Conservation (phyloP, 768 basidiomycete genomes). For the Boletus pseudopeckii region DNA sequence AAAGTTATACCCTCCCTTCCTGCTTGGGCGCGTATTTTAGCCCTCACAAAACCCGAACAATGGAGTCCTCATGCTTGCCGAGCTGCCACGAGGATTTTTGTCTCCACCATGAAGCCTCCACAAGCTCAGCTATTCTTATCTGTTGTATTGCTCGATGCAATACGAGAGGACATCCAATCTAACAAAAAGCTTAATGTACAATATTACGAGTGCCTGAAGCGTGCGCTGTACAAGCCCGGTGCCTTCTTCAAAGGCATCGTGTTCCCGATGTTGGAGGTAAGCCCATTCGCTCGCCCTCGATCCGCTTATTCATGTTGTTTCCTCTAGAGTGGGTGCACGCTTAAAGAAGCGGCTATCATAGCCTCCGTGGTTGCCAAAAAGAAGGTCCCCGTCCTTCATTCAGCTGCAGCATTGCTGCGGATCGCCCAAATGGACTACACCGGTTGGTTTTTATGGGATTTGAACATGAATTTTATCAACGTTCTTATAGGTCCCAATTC, state of each 20-base stretch:
- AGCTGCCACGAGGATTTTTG: constrained; percentile 92
- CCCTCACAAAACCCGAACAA: constrained; percentile 85
- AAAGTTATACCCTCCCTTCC: constrained; percentile 96
- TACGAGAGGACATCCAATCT: constrained; percentile 82
- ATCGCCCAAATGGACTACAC: constrained; percentile 97
- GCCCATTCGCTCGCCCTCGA: constrained; percentile 27
- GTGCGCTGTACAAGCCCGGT: constrained; percentile 91
- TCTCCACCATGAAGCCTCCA: constrained; percentile 93
- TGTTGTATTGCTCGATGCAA: constrained; percentile 85
- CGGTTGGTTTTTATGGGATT: constrained; percentile 42
- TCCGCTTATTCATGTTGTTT: constrained; percentile 23
- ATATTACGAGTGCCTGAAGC: constrained; percentile 89
- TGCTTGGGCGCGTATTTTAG: constrained; percentile 93
- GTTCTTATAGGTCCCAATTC: constrained; percentile 72
- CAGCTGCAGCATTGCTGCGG: constrained; percentile 89
- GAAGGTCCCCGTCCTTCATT: constrained; percentile 94
- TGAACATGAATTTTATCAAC: neutral
- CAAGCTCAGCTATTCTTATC: constrained; percentile 92
- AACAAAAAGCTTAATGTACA: constrained; percentile 91
- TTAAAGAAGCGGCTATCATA: constrained; percentile 93
- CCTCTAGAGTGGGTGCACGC: constrained; percentile 70
- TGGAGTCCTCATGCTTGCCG: constrained; percentile 97
- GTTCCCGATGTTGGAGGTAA: constrained; percentile 90
- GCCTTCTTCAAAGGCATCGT: constrained; percentile 99
- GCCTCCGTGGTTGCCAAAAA: constrained; percentile 88